Evolutionary conservation across 768 basidiomycete genomes (phyloP), one percentile per base, ranked within the genome.

Genomic region (Russula olivacea): DNA sequence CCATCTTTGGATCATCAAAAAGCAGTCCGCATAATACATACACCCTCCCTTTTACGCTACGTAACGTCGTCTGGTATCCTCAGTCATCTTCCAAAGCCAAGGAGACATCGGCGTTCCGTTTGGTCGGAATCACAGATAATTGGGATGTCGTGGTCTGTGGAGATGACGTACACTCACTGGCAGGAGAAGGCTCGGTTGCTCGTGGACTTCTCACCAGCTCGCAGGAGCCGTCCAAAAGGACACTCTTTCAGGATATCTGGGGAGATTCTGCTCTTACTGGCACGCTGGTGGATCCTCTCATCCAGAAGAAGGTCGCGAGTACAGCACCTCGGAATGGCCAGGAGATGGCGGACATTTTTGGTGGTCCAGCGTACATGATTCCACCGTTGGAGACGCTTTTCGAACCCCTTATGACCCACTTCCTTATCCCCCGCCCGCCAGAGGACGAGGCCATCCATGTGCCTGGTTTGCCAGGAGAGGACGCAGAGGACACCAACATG

Each of bases 201-300:
- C 76, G 72, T 40, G 78, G 72, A 45, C 74, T 79, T 55, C 69
- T 71, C 53, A 70, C 69, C 23, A 63, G 70, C 11, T 43, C 62
- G 41, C 70, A 70, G 2, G 59, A 69, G 66, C 67, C 78, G 8
- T 71, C 72, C 25, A 77, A 70, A 65, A 76, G 79, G 61, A 88
- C 91, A 9, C 76, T 97, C 8, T 92, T 95, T 75, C 88, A 92
- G 72, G 93, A 95, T 70, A 90, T 95, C 70, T 97, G 96, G 70
- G 94, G 94, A 43, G 77, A 82, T 62, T 83, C 90, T 49, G 88
- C 88, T 51, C 2, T 84, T 93, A 68, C 68, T 69, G 7, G 71
- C 76, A 36, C 64, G 70, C 38, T 65, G 28, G 28, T 4, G 72
- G 14, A 38, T 69, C 28, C 58, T 66, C n/a, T 53, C 60, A 7